A percentile compares a stretch with the other conserved stretches of the same genome.
phyloP scores from a whole-genome alignment of 331 rosid species.

The Arachis monticola region DNA sequence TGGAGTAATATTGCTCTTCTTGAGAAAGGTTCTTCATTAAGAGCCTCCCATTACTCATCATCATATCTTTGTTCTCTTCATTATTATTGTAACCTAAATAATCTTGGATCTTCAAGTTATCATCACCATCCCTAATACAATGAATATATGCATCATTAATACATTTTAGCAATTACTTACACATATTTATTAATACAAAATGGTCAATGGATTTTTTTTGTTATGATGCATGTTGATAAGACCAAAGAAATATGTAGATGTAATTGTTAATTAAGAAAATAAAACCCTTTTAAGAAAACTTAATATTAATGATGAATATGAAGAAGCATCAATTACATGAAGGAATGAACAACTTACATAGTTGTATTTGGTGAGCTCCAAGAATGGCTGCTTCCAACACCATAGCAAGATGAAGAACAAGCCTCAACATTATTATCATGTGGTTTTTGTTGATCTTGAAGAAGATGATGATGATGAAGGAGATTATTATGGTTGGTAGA shows the following conservation, averaged over 20 bases:
- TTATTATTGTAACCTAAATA: not conserved
- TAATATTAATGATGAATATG: no score
- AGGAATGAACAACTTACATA: slow-evolving; percentile 46
- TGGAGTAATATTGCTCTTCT: slow-evolving; percentile 31
- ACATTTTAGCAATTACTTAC: no score
- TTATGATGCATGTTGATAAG: no score
- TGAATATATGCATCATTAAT: no score
- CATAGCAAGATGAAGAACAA: slow-evolving; percentile 58
- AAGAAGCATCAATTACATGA: not conserved
- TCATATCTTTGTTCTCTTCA: slow-evolving; percentile 50
- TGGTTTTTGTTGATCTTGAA: slow-evolving; percentile 46
- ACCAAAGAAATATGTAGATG: no score
- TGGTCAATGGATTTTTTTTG: no score
- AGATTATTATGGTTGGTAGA: slow-evolving; percentile 47
- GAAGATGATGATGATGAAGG: slow-evolving; percentile 58
- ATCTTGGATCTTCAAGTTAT: no score
- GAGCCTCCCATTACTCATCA: slow-evolving; percentile 44
- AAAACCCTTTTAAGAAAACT: no score
- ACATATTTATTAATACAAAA: no score
- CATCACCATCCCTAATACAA: no score
- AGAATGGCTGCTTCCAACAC: slow-evolving; percentile 46
- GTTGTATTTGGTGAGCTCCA: slow-evolving; percentile 54
- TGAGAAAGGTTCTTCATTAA: slow-evolving; percentile 58
- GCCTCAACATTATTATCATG: slow-evolving; percentile 32
- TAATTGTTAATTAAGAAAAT: no score